These are phyloP conservation scores for Paramecium primaurelia DNA, from an alignment of 73 alveolate genomes.

Conservation along the genomic window DNA sequence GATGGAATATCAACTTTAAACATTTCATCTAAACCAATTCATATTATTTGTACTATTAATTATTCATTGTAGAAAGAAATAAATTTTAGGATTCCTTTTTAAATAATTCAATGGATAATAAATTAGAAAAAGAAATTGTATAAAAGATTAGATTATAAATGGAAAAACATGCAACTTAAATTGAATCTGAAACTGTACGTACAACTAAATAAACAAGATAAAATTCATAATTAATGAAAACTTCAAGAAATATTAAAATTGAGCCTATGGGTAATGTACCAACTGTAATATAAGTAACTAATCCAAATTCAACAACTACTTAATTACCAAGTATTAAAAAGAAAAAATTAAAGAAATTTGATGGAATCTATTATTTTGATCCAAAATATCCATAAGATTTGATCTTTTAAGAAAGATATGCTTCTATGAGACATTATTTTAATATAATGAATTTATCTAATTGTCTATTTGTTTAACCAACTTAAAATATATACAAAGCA, in stretches of 20 bases:
- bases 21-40: constrained; percentile 41
- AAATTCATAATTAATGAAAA: not conserved
- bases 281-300: not conserved
- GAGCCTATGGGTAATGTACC: not conserved
- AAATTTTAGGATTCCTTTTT: not conserved
- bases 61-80: not conserved
- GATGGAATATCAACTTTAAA: not conserved
- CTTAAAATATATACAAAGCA: constrained; percentile 62
- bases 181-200: not conserved
- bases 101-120: constrained; percentile 22
- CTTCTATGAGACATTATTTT: constrained; percentile 41
- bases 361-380: constrained; percentile 33
- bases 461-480: constrained; percentile 22
- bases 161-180: not conserved
- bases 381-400: constrained; percentile 30
- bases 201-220: not conserved
- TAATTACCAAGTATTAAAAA: not conserved
- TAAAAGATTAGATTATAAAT: not conserved
- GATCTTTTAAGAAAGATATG: constrained; percentile 15
- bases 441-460: constrained; percentile 21
- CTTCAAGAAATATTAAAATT: not conserved
- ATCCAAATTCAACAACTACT: not conserved
- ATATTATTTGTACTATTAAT: not conserved
- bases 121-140: not conserved
- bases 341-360: constrained; percentile 1